Base-by-base conservation (phyloP, 1,284 basidiomycete species). In the Sphaerobolus stellatus region DNA sequence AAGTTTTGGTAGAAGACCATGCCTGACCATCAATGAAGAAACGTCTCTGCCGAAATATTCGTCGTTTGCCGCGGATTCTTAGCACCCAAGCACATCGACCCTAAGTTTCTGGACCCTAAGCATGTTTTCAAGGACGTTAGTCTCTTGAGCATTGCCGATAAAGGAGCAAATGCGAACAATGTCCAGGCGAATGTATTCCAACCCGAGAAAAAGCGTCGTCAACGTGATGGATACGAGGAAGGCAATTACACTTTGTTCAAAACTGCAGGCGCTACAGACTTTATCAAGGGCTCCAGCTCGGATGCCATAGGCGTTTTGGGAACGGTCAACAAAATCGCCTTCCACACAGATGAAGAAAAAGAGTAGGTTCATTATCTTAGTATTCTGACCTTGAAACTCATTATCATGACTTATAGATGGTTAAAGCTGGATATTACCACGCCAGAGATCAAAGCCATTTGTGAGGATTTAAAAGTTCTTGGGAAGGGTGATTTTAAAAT, bases 11-110 rank as follows among this genome's bases (percentile, higher is more conserved):
- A 41, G 6, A 4, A 2, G 40, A 27, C 5, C 5, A 40, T 31
- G 9, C 24, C 27, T 30, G 47, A 20, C 30, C 25, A 31, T 38
- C 20, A 43, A 8, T 52, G 18, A 58, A 94, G 97, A 78, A 98
- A 97, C 73, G 97, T 99, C 46, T 99, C 97, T 45, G 97, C 97
- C 7, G 97, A 99, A 73, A 99, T 99, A 68, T 99, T 99, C 78
- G 97, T 99, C 64, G 94, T 98, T 52, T 99, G 97, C 73, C 89
- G 89, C 60, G 92, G 94, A 57, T 99, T 94, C 76, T 83, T 94
- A 61, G 94, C 94, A 4, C 97, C 97, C 4, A 93, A 93, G 69
- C 83, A 90, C 66, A 96, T 99, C 65, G 97, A 99, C 68, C 94
- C 97, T 38, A 97, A 96, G 74, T 98, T 99, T 74, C 85, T 99